Evolutionary conservation across 257 asterid species (phyloP), one percentile per base, ranked within the genome.

Genomic region (Henckelia pumila): DNA sequence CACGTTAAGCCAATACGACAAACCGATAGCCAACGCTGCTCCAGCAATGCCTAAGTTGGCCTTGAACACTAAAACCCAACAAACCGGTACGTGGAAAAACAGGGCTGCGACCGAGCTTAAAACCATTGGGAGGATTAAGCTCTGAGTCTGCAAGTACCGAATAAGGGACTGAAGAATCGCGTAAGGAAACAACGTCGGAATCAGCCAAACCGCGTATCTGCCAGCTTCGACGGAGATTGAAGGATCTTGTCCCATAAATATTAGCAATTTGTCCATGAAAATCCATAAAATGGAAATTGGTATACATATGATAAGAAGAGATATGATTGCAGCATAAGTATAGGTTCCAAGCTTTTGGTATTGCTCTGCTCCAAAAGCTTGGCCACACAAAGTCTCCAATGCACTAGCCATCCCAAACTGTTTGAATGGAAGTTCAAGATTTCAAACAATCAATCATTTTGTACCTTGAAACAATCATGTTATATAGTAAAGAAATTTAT

Each of bases 361-460:
- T 28, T 78, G 83, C 61, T 71, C 56, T 2, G 89, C 89, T 68
- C 92, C 89, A 69, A 58, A 76, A 5, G 87, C 94, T 75, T 86
- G 93, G 11, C 89, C 93, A 25, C 86, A 86, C 22, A 80, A 71
- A 52, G 88, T 86, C 66, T 84, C 89, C 70, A 86, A 69, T 14
- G 87, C 90, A 75, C 90, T 64, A 16, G 87, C 79, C 86, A 86
- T 80, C 67, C 94, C 90, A 29, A 77, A 59, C 90, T 81, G 85
- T 62, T 72, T 8, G 62, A 19, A 14, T 62, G 47, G 50, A 24
- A 40, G 3, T 13, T 40, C 50, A 40, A 11, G 19, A 40, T 40
- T 40, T 26, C 21, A 20, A 25, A 21, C 7, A 63, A 5, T 35
- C 7, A 63, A 5, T 35, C 44, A 73, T 20, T 56, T 56, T 58